A percentile compares a stretch with the other conserved stretches of the same genome.
Evolutionary conservation across 306 rosid genomes (phyloP).

Genomic region (Casuarina glauca): DNA sequence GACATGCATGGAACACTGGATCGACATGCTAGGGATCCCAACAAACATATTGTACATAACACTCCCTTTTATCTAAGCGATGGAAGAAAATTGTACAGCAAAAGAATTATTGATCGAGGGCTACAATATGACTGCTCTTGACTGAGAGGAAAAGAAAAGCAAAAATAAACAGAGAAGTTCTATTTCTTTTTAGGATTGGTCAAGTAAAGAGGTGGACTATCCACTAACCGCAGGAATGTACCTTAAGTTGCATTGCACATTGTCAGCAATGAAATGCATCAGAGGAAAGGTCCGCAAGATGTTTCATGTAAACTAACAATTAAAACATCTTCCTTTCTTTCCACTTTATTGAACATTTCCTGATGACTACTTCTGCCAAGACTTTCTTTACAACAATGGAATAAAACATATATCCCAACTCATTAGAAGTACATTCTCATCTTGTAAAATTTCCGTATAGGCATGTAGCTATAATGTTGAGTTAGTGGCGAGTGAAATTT

Average conservation of each 20-base stretch:
- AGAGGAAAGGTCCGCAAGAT: neutral
- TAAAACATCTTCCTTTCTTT: neutral
- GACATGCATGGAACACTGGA: neutral
- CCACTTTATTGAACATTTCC: neutral
- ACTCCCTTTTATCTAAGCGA: neutral
- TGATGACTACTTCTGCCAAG: neutral
- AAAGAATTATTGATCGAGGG: neutral
- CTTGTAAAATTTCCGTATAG: neutral
- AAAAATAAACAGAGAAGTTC: neutral
- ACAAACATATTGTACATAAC: neutral
- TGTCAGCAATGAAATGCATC: neutral
- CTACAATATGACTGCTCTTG: neutral
- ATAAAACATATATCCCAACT: neutral
- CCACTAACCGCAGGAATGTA: constrained; percentile 2
- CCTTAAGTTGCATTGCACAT: neutral
- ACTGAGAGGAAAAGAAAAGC: neutral
- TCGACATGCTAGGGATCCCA: neutral
- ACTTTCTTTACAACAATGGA: neutral
- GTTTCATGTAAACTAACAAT: neutral
- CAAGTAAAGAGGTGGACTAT: neutral
- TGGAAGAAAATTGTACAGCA: neutral
- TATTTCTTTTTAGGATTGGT: neutral
- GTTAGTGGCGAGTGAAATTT: neutral
- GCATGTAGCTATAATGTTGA: neutral
- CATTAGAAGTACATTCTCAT: neutral